Evolutionary conservation across 805 yeast genomes (phyloP).

Genomic region (Cyberlindnera euphorbiiphila): DNA sequence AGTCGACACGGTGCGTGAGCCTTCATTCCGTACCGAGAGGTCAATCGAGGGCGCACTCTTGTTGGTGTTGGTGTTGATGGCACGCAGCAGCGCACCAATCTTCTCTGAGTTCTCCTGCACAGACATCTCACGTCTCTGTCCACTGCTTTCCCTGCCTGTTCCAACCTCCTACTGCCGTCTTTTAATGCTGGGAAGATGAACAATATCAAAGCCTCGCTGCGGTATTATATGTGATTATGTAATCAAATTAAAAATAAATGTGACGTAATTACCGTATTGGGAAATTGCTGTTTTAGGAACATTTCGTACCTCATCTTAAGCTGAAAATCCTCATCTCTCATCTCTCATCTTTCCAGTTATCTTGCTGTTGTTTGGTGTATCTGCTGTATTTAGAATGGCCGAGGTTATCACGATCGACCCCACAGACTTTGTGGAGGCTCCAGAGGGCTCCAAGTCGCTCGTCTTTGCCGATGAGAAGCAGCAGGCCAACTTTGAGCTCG

Average conservation of each 20-base stretch:
- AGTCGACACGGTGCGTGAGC: slow-evolving; percentile 47
- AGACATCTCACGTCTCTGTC: slow-evolving; percentile 14
- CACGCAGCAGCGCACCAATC: slow-evolving; percentile 62
- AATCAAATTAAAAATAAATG: no score
- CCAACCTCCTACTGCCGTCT: no score
- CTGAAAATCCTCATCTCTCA: no score
- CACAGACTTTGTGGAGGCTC: slow-evolving; percentile 53
- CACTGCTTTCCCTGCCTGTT: background rate
- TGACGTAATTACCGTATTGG: background rate
- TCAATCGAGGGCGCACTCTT: slow-evolving; percentile 27
- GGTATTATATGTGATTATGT: no score
- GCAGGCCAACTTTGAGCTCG: slow-evolving; percentile 86
- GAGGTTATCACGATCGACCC: slow-evolving; percentile 31
- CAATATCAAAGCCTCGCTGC: no score
- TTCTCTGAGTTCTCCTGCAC: slow-evolving; percentile 47
- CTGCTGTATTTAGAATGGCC: no score
- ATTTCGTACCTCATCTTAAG: background rate
- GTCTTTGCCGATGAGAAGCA: slow-evolving; percentile 54
- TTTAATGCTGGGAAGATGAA: no score
- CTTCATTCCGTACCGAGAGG: slow-evolving; percentile 42
- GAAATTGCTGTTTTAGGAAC: background rate
- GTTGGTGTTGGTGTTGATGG: slow-evolving; percentile 45
- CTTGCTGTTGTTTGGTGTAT: no score
- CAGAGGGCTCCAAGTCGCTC: slow-evolving; percentile 36
- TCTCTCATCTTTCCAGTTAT: no score